Base-by-base conservation (phyloP, 805 yeast species). In the Candida manassasensis region DNA sequence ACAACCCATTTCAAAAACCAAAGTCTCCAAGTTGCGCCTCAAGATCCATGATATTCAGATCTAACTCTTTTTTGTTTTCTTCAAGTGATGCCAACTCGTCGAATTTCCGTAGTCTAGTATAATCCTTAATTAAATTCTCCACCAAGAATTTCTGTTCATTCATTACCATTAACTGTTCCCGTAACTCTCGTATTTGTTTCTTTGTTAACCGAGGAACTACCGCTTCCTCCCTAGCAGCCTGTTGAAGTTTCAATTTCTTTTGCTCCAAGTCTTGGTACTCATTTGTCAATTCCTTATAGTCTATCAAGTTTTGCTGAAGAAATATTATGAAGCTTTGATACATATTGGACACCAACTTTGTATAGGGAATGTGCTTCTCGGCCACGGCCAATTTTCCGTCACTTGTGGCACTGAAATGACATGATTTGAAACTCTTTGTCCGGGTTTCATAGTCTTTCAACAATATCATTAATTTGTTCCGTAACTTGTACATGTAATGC, bases 141-240 rank as follows among this genome's bases (percentile, higher is more conserved):
- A 90, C 79, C 41, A 90, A 57, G 45, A 75, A 89, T 46, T 71
- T 69, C 49, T 89, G 97, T 52, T 89, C 97, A 41, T 81, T 81
- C 50, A 87, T 59, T 8, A 90, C 96, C 82, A 89, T 84, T 39
- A 89, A 59, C 44, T 82, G 81, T 45, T 87, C 90, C 30, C 93
- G 60, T 18, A 69, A 59, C 33, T 69, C 69, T 28, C 88, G 67
- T 7, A 83, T 72, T 42, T 79, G 73, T 34, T 57, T 61, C 47
- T 73, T 69, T 4, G 79, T 69, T 2, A 73, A 48, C 18, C 55
- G 55, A 3, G 66, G 62, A 4, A 21, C 34, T 7, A 25, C 18
- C 11, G 26, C 19, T 9, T 12, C 19, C 8, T 16, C 4, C 19
- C 27, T 25, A n/a, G 19, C 11, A 7, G 26, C 34, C 42, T 21